Evolutionary conservation across 1,284 basidiomycete species (phyloP).

Genomic region (Leccinum olivaceoglutinosum): DNA sequence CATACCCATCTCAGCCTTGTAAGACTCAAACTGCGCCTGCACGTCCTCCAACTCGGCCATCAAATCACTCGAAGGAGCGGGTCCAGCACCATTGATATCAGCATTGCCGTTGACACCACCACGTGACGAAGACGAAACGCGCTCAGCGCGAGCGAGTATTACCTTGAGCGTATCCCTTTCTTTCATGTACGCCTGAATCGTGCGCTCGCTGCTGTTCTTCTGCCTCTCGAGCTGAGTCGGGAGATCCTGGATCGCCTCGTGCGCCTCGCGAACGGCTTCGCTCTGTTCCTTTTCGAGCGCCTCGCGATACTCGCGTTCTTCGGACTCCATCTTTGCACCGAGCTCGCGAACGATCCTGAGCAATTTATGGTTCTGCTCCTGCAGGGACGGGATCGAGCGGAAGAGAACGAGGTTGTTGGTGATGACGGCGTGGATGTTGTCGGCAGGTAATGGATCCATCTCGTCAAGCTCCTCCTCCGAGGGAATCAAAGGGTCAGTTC

Average conservation of each 20-base stretch:
- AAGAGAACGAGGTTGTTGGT: constrained; percentile 89
- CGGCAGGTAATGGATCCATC: constrained; percentile 38
- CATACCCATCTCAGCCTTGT: constrained; percentile 72
- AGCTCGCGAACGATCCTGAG: constrained; percentile 81
- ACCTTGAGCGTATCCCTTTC: constrained; percentile 85
- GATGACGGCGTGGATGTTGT: constrained; percentile 75
- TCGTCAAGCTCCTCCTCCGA: constrained; percentile 65
- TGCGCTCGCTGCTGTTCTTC: constrained; percentile 62
- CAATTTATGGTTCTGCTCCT: constrained; percentile 87
- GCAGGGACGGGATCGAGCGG: constrained; percentile 73
- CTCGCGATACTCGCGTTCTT: constrained; percentile 66
- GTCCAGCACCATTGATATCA: constrained; percentile 27
- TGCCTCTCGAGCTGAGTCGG: constrained; percentile 70
- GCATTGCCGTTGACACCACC: constrained; percentile 28
- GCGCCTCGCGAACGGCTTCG: no score
- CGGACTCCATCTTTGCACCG: constrained; percentile 71
- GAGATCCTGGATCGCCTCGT: constrained; percentile 78
- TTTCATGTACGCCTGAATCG: constrained; percentile 75
- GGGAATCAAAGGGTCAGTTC: constrained; percentile 78
- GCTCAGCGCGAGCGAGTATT: constrained; percentile 56
- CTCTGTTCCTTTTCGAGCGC: constrained; percentile 26
- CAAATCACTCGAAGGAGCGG: constrained; percentile 24
- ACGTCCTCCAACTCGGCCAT: constrained; percentile 64
- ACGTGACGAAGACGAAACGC: constrained; percentile 4
- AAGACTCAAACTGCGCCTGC: constrained; percentile 72